Evolutionary conservation across 129 eudicot genomes (phyloP).

Genomic region (Scalesia atractyloides): DNA sequence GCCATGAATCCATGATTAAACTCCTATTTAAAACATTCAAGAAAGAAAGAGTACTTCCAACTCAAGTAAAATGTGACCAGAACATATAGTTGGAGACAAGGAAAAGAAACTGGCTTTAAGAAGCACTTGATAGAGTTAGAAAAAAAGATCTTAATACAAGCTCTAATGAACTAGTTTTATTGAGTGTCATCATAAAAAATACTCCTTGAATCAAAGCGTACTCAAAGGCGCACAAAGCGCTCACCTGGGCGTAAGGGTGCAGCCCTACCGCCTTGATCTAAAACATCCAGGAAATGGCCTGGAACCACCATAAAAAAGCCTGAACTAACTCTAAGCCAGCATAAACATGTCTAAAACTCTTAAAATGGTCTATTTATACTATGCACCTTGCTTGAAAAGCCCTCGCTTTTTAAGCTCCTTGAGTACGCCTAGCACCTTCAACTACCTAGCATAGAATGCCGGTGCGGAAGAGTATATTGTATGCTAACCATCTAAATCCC

Average conservation of each 20-base stretch:
- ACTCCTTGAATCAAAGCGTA: neutral
- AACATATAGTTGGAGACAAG: neutral
- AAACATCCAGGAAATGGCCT: too few species aligned
- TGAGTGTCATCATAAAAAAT: neutral
- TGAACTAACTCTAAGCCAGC: neutral
- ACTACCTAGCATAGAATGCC: neutral
- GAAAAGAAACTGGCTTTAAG: neutral
- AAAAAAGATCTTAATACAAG: neutral
- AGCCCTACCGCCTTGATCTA: too few species aligned
- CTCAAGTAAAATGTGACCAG: neutral
- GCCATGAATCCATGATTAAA: neutral
- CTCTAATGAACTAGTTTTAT: neutral
- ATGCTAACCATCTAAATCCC: neutral
- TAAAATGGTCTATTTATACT: too few species aligned
- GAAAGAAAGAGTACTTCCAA: constrained; percentile 1
- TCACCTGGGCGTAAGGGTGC: too few species aligned
- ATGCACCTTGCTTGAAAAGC: too few species aligned
- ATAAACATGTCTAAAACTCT: too few species aligned
- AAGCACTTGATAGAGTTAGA: neutral
- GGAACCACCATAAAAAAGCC: neutral
- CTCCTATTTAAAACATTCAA: neutral
- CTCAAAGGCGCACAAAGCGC: too few species aligned
- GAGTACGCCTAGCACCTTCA: too few species aligned
- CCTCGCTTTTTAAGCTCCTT: too few species aligned
- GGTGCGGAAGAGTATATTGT: neutral